phyloP scores from a whole-genome alignment of 148 eudicot genomes.

The Silene latifolia region DNA sequence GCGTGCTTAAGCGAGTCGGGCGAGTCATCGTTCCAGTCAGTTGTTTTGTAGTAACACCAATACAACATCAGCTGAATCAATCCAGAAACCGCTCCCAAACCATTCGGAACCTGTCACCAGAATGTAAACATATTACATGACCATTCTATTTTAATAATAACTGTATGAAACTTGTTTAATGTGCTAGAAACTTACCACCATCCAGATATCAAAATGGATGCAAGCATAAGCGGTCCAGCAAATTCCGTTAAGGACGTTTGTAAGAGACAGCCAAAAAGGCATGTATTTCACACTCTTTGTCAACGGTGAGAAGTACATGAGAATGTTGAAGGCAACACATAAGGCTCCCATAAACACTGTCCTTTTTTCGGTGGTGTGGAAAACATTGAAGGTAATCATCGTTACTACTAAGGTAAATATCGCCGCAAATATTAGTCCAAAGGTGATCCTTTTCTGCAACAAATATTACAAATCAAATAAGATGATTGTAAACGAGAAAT shows the following conservation, averaged over 20 bases:
- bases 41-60: slow-evolving; percentile 35
- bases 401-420: slow-evolving; percentile 32
- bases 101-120: slow-evolving; percentile 54
- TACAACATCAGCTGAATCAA: slow-evolving; percentile 49
- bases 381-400: slow-evolving; percentile 23
- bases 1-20: background rate
- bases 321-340: slow-evolving; percentile 50
- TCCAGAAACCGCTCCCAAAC: slow-evolving; percentile 49
- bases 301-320: slow-evolving; percentile 70
- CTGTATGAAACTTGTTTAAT: background rate
- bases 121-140: background rate
- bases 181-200: slow-evolving; percentile 41
- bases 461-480: background rate
- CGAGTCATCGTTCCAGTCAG: background rate
- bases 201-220: slow-evolving; percentile 47
- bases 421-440: slow-evolving; percentile 26
- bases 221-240: slow-evolving; percentile 55
- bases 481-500: background rate
- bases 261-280: slow-evolving; percentile 63
- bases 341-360: slow-evolving; percentile 53
- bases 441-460: slow-evolving; percentile 45
- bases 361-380: slow-evolving; percentile 43
- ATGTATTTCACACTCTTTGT: slow-evolving; percentile 82
- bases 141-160: too few relatives aligned
- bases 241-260: slow-evolving; percentile 54